Evolutionary conservation across 2,329 filamentous ascomycete genomes (phyloP), one percentile per base, ranked within the genome.

Genomic region (Cryphonectria nitschkei): DNA sequence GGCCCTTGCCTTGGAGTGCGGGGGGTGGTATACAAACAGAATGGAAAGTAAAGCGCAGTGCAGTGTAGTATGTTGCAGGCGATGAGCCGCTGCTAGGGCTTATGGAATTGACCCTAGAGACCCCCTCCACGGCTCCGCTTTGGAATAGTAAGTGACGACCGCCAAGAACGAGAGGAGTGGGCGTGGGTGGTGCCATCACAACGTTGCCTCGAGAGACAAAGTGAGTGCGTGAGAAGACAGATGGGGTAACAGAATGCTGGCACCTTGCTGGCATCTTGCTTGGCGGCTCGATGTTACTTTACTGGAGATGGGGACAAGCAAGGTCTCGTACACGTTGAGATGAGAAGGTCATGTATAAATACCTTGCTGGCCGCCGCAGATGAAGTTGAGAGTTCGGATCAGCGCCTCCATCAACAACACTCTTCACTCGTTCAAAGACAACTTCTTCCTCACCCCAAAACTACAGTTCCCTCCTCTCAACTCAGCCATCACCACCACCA

Each of bases 321-420:
- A 50, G 46, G 46, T 50, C 22, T 9, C n/a, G 19, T 50, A 50
- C 46, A 50, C 22, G 46, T n/a, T 16, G 46, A 6, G 14, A n/a
- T 16, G 29, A 34, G 61, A 70, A 63, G 46, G 9, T n/a, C 46
- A 64, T 54, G 16, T 52, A 68, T 68, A 68, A 71, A 67, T 41
- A 50, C 54, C 52, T n/a, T 19, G 54, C 54, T 50, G 19, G 19
- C 46, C 19, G 29, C 52, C 50, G 69, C 41, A 26, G 65, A 13
- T 7, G 61, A 26, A 3, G n/a, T 2, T 22, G 37, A n/a, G 11
- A 32, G 13, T 32, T 32, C 32, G 11, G 43, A 71, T 37, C 67
- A 66, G 39, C 67, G 58, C 29, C 46, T 9, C 22, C 22, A 64
- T 3, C 39, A 60, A 41, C 69, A 60, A 43, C 69, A 68, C 34